Conservation (phyloP, 2,329 filamentous ascomycete species). For the Ceratocystiopsis minuta region DNA sequence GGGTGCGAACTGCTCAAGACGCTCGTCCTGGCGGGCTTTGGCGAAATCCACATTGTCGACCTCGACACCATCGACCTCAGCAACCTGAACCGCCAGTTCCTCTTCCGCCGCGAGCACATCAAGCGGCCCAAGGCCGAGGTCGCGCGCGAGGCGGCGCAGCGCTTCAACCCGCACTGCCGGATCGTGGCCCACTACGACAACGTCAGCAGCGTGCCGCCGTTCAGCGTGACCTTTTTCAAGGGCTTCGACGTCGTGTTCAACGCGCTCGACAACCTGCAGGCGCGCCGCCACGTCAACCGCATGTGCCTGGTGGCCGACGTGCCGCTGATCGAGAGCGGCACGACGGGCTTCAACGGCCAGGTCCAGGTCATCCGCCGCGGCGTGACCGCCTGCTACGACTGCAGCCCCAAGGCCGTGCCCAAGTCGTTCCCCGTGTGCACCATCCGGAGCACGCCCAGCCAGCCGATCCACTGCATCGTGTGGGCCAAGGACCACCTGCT, state of each 20-base stretch:
- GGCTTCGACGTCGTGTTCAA: constrained; percentile 82
- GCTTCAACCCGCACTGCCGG: constrained; percentile 76
- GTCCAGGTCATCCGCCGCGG: constrained; percentile 93
- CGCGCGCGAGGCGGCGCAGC: constrained; percentile 53
- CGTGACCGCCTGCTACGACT: constrained; percentile 90
- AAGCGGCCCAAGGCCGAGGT: constrained; percentile 92
- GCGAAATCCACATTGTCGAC: constrained; percentile 86
- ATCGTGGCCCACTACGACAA: constrained; percentile 85
- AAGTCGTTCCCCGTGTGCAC: constrained; percentile 95
- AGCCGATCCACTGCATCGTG: constrained; percentile 96
- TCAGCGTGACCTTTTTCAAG: constrained; percentile 77
- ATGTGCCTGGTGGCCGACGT: constrained; percentile 91
- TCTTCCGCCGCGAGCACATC: constrained; percentile 93
- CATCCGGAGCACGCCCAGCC: constrained; percentile 86
- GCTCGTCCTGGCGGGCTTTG: constrained; percentile 78
- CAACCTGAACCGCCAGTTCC: constrained; percentile 93
- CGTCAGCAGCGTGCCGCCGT: constrained; percentile 66
- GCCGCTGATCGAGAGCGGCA: constrained; percentile 87
- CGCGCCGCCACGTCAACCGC: constrained; percentile 83
- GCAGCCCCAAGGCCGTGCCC: constrained; percentile 70
- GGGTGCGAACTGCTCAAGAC: constrained; percentile 97
- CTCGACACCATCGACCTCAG: constrained; percentile 96
- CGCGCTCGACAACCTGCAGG: constrained; percentile 88
- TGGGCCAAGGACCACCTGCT: constrained; percentile 96
- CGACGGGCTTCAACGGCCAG: constrained; percentile 93